Conservation (phyloP, 352 stramenopile species). For the Phytophthora pluvialis region DNA sequence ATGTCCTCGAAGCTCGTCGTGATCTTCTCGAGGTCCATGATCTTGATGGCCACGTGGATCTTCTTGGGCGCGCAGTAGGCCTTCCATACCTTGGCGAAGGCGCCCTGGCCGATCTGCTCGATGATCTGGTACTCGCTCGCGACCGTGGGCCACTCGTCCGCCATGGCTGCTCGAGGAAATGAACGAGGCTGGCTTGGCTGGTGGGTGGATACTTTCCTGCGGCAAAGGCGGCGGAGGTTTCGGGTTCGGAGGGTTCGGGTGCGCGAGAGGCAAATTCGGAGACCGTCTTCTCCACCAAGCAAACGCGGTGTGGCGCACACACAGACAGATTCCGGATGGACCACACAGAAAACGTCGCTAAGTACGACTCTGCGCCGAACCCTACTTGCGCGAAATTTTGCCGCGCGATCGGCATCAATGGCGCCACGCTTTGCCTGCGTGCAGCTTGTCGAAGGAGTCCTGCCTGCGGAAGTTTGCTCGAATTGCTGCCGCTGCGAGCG, state of each 20-base stretch:
- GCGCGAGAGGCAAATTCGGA: conserved; percentile 18
- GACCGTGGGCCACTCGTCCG: conserved; percentile 86
- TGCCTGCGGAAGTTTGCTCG: not conserved
- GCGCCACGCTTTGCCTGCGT: too few species aligned
- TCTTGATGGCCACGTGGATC: conserved; percentile 96
- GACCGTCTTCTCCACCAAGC: conserved; percentile 27
- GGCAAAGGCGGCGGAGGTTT: conserved; percentile 33
- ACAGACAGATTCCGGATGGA: conserved; percentile 29
- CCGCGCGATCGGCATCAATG: not conserved
- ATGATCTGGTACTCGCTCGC: conserved; percentile 90
- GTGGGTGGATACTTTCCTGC: conserved; percentile 39
- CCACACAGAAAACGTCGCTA: conserved; percentile 6
- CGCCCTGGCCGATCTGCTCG: conserved; percentile 93
- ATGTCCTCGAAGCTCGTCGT: conserved; percentile 95
- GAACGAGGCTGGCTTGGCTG: conserved; percentile 9
- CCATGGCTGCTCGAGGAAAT: conserved; percentile 46
- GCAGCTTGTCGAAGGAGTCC: not conserved
- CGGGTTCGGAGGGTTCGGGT: conserved; percentile 23
- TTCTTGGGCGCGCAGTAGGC: conserved; percentile 92
- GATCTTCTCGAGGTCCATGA: conserved; percentile 99
- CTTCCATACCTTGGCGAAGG: conserved; percentile 98
- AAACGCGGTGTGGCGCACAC: conserved; percentile 26
- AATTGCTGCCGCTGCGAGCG: not conserved
- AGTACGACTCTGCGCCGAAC: not conserved
- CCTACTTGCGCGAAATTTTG: conserved; percentile 17